Evolutionary conservation across 768 basidiomycete genomes (phyloP), one percentile per base, ranked within the genome.

Genomic region (Podaxis rugospora): DNA sequence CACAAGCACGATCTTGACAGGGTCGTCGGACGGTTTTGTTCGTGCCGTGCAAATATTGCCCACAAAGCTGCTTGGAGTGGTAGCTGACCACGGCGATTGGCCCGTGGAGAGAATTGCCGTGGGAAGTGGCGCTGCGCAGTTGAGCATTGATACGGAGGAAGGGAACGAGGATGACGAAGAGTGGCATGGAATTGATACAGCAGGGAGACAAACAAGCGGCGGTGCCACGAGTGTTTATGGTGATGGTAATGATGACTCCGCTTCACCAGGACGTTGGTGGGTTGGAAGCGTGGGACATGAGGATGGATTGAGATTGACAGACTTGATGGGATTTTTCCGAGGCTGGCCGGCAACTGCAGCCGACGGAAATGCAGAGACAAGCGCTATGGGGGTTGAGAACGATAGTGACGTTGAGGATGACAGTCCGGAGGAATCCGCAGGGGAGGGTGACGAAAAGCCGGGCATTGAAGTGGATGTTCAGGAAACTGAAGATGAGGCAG

Each of bases 221-320:
- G 37, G 10, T 61, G 35, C 46, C 14, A 16, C 23, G 1, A 61
- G 62, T 7, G 60, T 64, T 13, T 61, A 66, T 11, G 63, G 70
- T 14, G 64, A 65, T 35, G 68, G 68, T 16, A 65, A 67, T 1
- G 63, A 64, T 16, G 62, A 66, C 49, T 57, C 32, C 16, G 40
- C 59, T 39, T 42, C 54, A 55, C 58, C 64, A 51, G 64, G 70
- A 61, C 80, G 82, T 21, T 87, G 87, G 76, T 97, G 95, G 93
- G 82, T 94, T n/a, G 95, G 88, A 21, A 95, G 93, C 70, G 92
- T 86, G 25, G 92, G 93, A 32, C 95, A 98, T 66, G 95, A 98
- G 63, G 92, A 96, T 59, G 78, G 83, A 6, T 69, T 97, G 65
- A 89, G 88, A 68, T 74, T 98, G 75, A 95, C 93, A 27, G 90